Evolutionary conservation across 2,329 filamentous ascomycete species (phyloP), one percentile per base, ranked within the genome.

Genomic region (Cryphonectria naterciae): DNA sequence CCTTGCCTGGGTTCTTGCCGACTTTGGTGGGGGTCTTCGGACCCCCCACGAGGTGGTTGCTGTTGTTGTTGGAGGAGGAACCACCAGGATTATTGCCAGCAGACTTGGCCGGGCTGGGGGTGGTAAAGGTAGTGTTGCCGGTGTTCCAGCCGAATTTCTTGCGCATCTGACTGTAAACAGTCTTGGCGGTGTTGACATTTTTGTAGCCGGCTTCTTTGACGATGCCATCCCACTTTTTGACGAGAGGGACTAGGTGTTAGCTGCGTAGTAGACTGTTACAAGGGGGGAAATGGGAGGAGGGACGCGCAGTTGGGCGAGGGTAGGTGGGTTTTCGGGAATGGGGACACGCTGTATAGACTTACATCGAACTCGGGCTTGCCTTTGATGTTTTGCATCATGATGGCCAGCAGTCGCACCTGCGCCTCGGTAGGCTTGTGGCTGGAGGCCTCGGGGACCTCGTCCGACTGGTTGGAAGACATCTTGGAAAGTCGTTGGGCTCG

Each of bases 321-420:
- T 17, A 17, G 32, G 4, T 11, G 46, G 7, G 3, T 10, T 43
- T 13, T 17, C 15, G 7, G 49, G 11, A 11, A 22, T 54, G 15
- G 25, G 25, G 15, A 58, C 25, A 28, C 28, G 54, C 4, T 8
- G 54, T 32, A 58, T 32, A 58, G 52, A 43, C 70, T 69, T 37
- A 71, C 70, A 41, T 76, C 58, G 41, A 74, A 52, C 13, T 76
- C 73, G 17, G 73, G 72, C 68, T 70, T 73, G 10, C 58, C 65
- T 32, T 73, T 69, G 25, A 75, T 68, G 25, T 71, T 70, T 60
- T 69, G 61, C 49, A 75, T 46, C 19, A 75, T 60, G 32, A 70
- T 64, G 13, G 65, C 68, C 4, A 73, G 43, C 17, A 75, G 72
- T 37, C 71, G 72, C n/a, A 61, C 54, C 35, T 76, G 74, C 11